phyloP scores from a whole-genome alignment of 2,329 filamentous ascomycete species.

The Chaetomiaceae sp. region DNA sequence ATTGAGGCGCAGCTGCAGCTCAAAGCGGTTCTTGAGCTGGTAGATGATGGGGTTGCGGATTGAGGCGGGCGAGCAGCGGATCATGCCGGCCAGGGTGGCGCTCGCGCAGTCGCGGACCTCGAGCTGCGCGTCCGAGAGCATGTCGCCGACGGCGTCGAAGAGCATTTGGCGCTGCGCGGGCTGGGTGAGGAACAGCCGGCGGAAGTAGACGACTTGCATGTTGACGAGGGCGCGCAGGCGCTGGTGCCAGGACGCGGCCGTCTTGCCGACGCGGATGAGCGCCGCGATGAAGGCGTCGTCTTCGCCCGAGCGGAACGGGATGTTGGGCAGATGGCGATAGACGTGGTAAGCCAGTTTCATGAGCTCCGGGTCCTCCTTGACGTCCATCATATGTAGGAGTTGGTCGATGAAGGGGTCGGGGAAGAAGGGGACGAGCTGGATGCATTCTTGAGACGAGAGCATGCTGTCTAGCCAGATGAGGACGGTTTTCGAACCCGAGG shows the following conservation, averaged over 20 bases:
- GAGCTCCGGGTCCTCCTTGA: slow-evolving; percentile 95
- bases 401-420: slow-evolving; percentile 84
- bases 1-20: slow-evolving; percentile 70
- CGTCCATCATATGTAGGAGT: slow-evolving; percentile 98
- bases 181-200: slow-evolving; percentile 82
- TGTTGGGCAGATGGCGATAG: slow-evolving; percentile 92
- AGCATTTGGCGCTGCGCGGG: slow-evolving; percentile 70
- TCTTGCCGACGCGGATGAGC: slow-evolving; percentile 82
- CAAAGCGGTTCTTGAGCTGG: slow-evolving; percentile 74
- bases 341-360: slow-evolving; percentile 94
- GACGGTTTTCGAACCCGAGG: slow-evolving; percentile 92
- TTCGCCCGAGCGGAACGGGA: slow-evolving; percentile 83
- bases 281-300: slow-evolving; percentile 79
- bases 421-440: slow-evolving; percentile 86
- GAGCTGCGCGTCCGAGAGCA: slow-evolving; percentile 87
- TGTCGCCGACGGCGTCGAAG: slow-evolving; percentile 89
- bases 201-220: slow-evolving; percentile 98
- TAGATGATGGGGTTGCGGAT: slow-evolving; percentile 76
- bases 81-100: slow-evolving; percentile 93
- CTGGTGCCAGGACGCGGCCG: slow-evolving; percentile 88
- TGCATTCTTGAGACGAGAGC: slow-evolving; percentile 88
- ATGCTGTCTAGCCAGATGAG: slow-evolving; percentile 92
- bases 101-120: slow-evolving; percentile 93
- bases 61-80: slow-evolving; percentile 80
- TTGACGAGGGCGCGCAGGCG: slow-evolving; percentile 91